Conservation (phyloP, 2,329 filamentous ascomycete species). For the Cryphonectria carpinicola region DNA sequence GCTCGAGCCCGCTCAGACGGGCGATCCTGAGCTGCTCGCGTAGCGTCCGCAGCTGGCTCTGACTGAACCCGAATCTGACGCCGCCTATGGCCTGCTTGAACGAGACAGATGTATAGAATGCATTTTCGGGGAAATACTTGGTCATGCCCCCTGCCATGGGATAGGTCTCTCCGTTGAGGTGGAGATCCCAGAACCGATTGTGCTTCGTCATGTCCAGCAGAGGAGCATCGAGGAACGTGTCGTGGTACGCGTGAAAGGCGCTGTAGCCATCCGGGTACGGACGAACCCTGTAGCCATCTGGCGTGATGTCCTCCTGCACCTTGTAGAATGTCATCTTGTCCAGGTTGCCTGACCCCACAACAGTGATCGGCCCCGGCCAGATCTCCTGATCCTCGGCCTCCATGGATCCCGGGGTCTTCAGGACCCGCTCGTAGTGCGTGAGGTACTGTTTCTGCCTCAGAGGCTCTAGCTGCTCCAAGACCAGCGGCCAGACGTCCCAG, state of each 20-base stretch:
- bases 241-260: constrained; percentile 3
- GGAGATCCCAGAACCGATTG: neutral
- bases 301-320: neutral
- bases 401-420: neutral
- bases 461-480: neutral
- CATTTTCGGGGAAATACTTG: neutral
- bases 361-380: neutral
- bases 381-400: neutral
- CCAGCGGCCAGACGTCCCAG: neutral
- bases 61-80: neutral
- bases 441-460: neutral
- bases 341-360: neutral
- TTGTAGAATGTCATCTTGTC: neutral
- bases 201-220: constrained; percentile 3
- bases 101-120: neutral
- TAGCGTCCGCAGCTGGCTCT: neutral
- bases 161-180: neutral
- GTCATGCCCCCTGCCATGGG: neutral
- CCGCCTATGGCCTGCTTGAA: neutral
- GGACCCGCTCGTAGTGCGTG: neutral
- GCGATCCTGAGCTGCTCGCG: constrained; percentile 4
- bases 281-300: neutral
- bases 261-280: neutral
- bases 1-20: neutral
- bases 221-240: neutral